Evolutionary conservation across 257 asterid species (phyloP).

Genomic region (Apocynum venetum): DNA sequence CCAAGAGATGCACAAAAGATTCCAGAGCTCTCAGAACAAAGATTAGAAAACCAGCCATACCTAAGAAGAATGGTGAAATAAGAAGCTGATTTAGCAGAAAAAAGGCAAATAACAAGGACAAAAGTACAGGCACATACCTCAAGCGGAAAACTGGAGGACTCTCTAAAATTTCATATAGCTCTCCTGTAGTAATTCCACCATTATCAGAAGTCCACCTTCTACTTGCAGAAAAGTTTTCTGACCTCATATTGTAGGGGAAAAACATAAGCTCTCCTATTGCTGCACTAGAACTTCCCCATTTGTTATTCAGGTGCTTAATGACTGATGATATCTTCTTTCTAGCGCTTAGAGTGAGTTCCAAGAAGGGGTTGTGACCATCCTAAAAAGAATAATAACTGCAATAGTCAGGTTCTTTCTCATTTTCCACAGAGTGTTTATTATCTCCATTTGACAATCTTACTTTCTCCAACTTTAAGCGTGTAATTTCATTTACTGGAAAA

Average conservation of each 20-base stretch:
- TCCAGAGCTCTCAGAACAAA: conserved; percentile 30
- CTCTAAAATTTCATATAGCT: conserved; percentile 53
- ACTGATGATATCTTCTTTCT: conserved; percentile 79
- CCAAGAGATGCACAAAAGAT: conserved; percentile 33
- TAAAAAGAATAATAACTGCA: conserved; percentile 27
- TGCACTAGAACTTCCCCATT: conserved; percentile 59
- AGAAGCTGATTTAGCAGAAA: conserved; percentile 12
- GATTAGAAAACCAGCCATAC: conserved; percentile 70
- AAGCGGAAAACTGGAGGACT: conserved; percentile 72
- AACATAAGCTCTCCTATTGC: conserved; percentile 58
- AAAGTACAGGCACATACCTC: conserved; percentile 46
- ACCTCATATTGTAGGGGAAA: conserved; percentile 51
- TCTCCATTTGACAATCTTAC: conserved; percentile 26
- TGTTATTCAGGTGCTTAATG: conserved; percentile 66
- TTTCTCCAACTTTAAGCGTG: conserved; percentile 63
- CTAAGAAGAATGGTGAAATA: conserved; percentile 34
- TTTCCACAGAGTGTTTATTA: not conserved
- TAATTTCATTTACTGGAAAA: conserved; percentile 59
- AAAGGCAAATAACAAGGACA: conserved; percentile 7
- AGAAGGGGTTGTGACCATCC: conserved; percentile 85
- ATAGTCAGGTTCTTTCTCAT: not conserved
- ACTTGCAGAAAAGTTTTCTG: conserved; percentile 47
- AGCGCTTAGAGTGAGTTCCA: conserved; percentile 74
- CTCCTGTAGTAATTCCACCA: conserved; percentile 55
- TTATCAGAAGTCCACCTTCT: conserved; percentile 67